These are phyloP conservation scores for Pythium dissotocum DNA, from an alignment of 352 stramenopile species.

Conservation along the genomic window DNA sequence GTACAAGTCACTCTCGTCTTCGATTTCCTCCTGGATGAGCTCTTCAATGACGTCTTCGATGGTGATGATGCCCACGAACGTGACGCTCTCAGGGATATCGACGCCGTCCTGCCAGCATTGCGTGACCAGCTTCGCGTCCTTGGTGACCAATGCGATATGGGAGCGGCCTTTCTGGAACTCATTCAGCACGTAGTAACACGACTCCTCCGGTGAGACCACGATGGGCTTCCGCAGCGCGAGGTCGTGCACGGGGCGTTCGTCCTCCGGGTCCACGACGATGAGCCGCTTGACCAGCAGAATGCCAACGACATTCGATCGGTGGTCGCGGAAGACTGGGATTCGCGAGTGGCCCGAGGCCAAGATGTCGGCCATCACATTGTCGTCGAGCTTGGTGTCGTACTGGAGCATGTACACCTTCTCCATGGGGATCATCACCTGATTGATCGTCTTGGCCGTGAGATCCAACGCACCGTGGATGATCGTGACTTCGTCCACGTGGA, in stretches of 20 bases:
- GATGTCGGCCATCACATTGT: constrained; percentile 80
- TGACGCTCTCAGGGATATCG: constrained; percentile 40
- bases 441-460: constrained; percentile 84
- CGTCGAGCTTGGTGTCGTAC: constrained; percentile 70
- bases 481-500: constrained; percentile 89
- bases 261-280: constrained; percentile 87
- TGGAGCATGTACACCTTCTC: constrained; percentile 87
- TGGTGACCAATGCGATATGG: constrained; percentile 83
- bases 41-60: constrained; percentile 93
- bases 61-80: constrained; percentile 87
- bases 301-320: constrained; percentile 78
- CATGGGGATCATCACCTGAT: constrained; percentile 90
- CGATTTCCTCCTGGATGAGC: constrained; percentile 90
- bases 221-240: constrained; percentile 74
- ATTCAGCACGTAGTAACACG: constrained; percentile 90
- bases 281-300: constrained; percentile 88
- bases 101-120: constrained; percentile 51
- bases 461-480: constrained; percentile 92
- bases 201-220: constrained; percentile 77
- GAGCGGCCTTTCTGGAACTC: constrained; percentile 89
- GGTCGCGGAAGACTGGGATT: constrained; percentile 86
- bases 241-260: constrained; percentile 62
- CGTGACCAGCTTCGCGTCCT: constrained; percentile 49
- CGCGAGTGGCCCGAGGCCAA: constrained; percentile 83
- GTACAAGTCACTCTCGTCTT: constrained; percentile 86